phyloP scores from a whole-genome alignment of 2,329 filamentous ascomycete genomes.

The Hypocreales sp. region DNA sequence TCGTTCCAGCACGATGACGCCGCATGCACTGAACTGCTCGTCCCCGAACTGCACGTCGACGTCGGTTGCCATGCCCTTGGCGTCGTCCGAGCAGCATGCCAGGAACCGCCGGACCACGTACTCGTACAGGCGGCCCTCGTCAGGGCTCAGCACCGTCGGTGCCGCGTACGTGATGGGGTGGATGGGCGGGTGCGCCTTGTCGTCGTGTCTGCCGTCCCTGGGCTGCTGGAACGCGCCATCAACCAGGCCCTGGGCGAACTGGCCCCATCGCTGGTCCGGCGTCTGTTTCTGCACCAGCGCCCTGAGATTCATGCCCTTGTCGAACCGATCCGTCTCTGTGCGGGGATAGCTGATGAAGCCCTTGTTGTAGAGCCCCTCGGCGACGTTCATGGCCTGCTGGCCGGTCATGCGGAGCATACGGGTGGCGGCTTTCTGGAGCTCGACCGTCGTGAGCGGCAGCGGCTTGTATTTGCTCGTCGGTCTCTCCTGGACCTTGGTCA shows the following conservation, averaged over 20 bases:
- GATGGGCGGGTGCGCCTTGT: conserved; percentile 94
- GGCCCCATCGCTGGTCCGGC: conserved; percentile 61
- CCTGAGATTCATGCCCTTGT: conserved; percentile 72
- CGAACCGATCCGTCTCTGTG: conserved; percentile 94
- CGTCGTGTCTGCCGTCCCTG: conserved; percentile 72
- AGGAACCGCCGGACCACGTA: conserved; percentile 86
- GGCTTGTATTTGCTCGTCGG: conserved; percentile 91
- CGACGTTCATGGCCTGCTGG: conserved; percentile 75
- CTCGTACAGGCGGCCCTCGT: conserved; percentile 73
- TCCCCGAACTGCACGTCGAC: conserved; percentile 73
- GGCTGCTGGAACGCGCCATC: conserved; percentile 69
- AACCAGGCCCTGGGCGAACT: conserved; percentile 60
- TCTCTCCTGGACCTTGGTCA: conserved; percentile 77
- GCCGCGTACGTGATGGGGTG: conserved; percentile 82
- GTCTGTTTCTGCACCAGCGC: conserved; percentile 72
- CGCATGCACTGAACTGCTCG: conserved; percentile 69
- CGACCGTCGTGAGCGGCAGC: conserved; percentile 84
- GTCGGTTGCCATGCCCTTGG: conserved; percentile 71
- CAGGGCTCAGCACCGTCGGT: conserved; percentile 43
- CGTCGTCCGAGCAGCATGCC: conserved; percentile 91
- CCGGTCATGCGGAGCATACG: conserved; percentile 80
- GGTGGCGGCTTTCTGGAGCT: conserved; percentile 90
- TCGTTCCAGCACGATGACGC: conserved; percentile 68
- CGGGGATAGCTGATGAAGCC: conserved; percentile 96
- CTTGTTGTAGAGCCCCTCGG: conserved; percentile 79